Percentiles rank a stretch among this genome's conserved stretches.
These are phyloP conservation scores for Stereocaulon alpinum DNA, from an alignment of 495 filamentous ascomycete species.

Conservation along the genomic window DNA sequence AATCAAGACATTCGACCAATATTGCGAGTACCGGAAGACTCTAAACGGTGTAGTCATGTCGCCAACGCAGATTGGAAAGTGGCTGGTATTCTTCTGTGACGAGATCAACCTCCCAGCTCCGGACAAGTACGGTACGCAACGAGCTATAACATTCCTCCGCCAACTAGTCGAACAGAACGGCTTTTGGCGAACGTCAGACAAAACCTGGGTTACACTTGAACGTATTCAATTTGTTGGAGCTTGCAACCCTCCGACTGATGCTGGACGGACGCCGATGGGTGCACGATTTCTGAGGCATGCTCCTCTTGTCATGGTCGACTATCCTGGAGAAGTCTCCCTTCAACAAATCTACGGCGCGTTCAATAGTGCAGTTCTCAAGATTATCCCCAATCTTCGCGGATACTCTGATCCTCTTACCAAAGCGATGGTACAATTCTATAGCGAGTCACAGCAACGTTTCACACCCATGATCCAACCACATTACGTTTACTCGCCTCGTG, in stretches of 20 bases:
- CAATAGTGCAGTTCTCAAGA: constrained; percentile 92
- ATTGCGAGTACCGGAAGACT: constrained; percentile 98
- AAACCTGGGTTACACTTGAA: constrained; percentile 94
- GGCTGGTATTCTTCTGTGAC: constrained; percentile 97
- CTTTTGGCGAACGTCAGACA: constrained; percentile 96
- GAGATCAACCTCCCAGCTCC: constrained; percentile 99
- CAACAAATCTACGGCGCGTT: constrained; percentile 98
- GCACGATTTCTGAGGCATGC: constrained; percentile 89
- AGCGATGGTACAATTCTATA: constrained; percentile 94
- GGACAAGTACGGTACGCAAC: constrained; percentile 94
- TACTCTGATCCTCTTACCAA: constrained; percentile 91
- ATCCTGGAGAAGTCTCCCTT: constrained; percentile 88
- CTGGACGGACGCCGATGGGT: constrained; percentile 88
- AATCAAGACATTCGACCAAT: constrained; percentile 98
- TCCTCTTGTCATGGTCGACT: constrained; percentile 97
- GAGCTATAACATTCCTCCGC: constrained; percentile 91
- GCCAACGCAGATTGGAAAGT: constrained; percentile 90
- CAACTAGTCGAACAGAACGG: constrained; percentile 98
- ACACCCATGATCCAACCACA: constrained; percentile 95
- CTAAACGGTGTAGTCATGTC: constrained; percentile 92
- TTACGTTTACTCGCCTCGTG: constrained; percentile 98
- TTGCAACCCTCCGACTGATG: constrained; percentile 98
- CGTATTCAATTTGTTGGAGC: constrained; percentile 98
- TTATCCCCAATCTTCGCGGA: constrained; percentile 86
- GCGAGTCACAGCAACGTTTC: constrained; percentile 87